Percentiles rank a stretch among this genome's conserved stretches.
Evolutionary conservation across 2,329 filamentous ascomycete species (phyloP).

Genomic region (Acrocalymma vagum): DNA sequence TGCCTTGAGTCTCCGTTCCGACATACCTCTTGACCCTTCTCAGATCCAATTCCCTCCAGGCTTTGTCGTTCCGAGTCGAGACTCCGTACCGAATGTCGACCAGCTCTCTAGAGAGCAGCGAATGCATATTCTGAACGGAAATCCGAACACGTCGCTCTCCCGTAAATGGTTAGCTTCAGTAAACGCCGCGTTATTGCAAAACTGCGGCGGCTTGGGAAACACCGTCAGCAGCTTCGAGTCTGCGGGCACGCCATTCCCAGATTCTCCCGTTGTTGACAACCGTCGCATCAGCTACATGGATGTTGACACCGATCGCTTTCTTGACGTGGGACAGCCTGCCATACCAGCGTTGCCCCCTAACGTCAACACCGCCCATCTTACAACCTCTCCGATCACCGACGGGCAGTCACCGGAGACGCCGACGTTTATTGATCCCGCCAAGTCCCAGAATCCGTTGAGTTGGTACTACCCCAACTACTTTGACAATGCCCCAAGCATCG

Average conservation of each 20-base stretch:
- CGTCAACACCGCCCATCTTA: constrained; percentile 24
- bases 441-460: constrained; percentile 38
- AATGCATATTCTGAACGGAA: constrained; percentile 46
- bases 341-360: constrained; percentile 35
- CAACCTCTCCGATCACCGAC: too few relatives aligned
- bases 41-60: constrained; percentile 41
- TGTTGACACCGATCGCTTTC: constrained; percentile 40
- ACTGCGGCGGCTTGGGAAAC: too few relatives aligned
- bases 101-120: constrained; percentile 42
- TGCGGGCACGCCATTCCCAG: constrained; percentile 29
- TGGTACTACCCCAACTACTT: constrained; percentile 47
- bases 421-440: constrained; percentile 42
- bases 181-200: constrained; percentile 40
- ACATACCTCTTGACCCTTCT: constrained; percentile 35
- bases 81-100: constrained; percentile 43
- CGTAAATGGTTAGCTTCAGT: constrained; percentile 37
- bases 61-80: constrained; percentile 44
- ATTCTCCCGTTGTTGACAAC: constrained; percentile 33
- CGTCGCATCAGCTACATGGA: constrained; percentile 50
- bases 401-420: too few relatives aligned
- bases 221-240: constrained; percentile 26
- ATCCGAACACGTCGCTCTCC: constrained; percentile 35
- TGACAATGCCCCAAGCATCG: constrained; percentile 41
- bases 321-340: constrained; percentile 36
- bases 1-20: constrained; percentile 45